These are phyloP conservation scores for Carex scoparia DNA, from an alignment of 176 grass and related monocot species.

Conservation along the genomic window DNA sequence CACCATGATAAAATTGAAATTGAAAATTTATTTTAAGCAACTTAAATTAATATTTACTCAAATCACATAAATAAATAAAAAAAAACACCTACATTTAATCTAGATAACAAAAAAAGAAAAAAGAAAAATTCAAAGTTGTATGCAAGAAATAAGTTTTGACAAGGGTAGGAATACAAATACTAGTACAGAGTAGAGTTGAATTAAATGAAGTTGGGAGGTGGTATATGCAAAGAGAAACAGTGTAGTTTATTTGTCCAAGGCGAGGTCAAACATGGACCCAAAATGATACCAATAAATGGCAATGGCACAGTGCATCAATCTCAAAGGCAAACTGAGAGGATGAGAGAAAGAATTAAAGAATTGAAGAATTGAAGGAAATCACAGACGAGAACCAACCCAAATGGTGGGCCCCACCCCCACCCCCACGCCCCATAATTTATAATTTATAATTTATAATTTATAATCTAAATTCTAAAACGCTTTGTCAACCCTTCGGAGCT, in stretches of 20 bases:
- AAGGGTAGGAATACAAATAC: neutral
- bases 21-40: neutral
- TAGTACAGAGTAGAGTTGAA: neutral
- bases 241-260: slow-evolving; percentile 19
- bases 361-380: neutral
- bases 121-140: neutral
- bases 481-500: slow-evolving; percentile 59
- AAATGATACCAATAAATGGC: slow-evolving; percentile 8
- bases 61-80: neutral
- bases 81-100: too few species aligned
- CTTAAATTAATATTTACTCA: neutral
- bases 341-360: neutral
- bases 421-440: neutral
- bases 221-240: neutral
- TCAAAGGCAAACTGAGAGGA: slow-evolving; percentile 37
- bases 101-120: too few species aligned
- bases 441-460: neutral
- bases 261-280: slow-evolving; percentile 31
- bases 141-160: neutral
- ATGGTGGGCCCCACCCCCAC: neutral
- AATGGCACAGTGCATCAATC: slow-evolving; percentile 39
- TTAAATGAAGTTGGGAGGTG: neutral
- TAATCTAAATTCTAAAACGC: neutral
- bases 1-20: neutral
- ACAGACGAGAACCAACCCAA: slow-evolving; percentile 31